Percentiles rank a stretch among this genome's conserved stretches.
Evolutionary conservation across 345 rosid species (phyloP).

Genomic region (Hibiscus trionum): DNA sequence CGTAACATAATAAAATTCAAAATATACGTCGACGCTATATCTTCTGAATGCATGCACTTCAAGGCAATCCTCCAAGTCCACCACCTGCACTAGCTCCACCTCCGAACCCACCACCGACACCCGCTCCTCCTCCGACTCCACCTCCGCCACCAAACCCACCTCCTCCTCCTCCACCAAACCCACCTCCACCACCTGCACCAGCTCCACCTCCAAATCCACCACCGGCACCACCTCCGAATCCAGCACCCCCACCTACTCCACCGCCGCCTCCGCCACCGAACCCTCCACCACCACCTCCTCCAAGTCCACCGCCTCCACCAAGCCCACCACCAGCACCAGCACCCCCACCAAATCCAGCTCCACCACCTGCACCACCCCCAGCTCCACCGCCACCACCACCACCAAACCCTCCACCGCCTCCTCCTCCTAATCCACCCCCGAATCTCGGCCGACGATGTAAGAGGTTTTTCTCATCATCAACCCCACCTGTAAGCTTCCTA

Average conservation of each 20-base stretch:
- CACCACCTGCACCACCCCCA: constrained; percentile 17
- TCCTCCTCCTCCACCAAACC: constrained; percentile 24
- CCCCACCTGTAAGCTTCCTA: constrained; percentile 28
- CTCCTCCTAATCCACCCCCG: constrained; percentile 28
- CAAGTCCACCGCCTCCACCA: constrained; percentile 26
- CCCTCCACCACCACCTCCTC: constrained; percentile 22
- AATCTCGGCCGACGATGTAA: constrained; percentile 12
- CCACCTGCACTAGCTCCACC: not conserved
- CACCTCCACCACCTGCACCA: constrained; percentile 25
- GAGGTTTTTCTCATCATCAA: constrained; percentile 36
- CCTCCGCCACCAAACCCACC: constrained; percentile 20
- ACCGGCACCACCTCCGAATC: constrained; percentile 15
- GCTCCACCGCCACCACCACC: constrained; percentile 18
- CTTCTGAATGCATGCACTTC: not conserved
- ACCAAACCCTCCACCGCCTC: constrained; percentile 32
- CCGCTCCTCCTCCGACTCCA: not conserved
- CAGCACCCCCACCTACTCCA: constrained; percentile 21
- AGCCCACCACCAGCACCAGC: constrained; percentile 27
- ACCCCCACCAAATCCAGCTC: constrained; percentile 26
- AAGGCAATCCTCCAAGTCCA: not conserved
- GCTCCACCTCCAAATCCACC: constrained; percentile 25
- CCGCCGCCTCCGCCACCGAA: constrained; percentile 18
- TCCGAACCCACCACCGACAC: constrained; percentile 15
- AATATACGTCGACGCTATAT: not conserved
- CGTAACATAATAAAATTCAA: not conserved